Base-by-base conservation (phyloP, 768 basidiomycete genomes). In the Chalciporus chontae region DNA sequence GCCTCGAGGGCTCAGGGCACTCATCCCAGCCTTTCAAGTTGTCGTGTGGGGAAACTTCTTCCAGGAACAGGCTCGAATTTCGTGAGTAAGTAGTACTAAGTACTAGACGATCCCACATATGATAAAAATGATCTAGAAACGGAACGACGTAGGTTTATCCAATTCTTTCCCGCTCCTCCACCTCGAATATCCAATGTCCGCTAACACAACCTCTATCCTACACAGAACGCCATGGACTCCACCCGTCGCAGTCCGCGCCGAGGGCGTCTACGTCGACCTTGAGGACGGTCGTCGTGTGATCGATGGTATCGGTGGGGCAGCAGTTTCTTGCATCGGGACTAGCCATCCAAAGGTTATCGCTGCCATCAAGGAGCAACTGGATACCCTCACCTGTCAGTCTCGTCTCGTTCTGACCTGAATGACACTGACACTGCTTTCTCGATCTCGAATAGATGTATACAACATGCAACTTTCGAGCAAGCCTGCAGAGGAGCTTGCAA, bases 251-350 rank as follows among this genome's bases (percentile, higher is more conserved):
- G 72, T 78, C 14, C 66, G 75, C 11, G 86, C 73, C 3, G 69
- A 86, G 56, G 90, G 90, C 15, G 77, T 83, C 31, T 89, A 91
- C 61, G 68, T 92, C 39, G 77, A 77, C 18, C 76, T 92, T 7
- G 80, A 85, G 56, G 81, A 83, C 66, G 91, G 90, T 0, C 73
- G 71, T 45, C 77, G 69, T 48, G 62, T 92, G 26, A 75, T 93
- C 57, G 91, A 94, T 69, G 87, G 78, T 7, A 82, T 89, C 40
- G 92, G 92, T 40, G 92, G 91, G 24, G 90, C 90, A 6, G 90
- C 92, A 9, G 92, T 94, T 24, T 67, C 83, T 10, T 90, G 86
- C 64, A 64, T 94, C 39, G 92, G 91, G 3, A 81, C 82, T 50
- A 79, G 76, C 18, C 83, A 91, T 61, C 87, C 85, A 3, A 78